Percentiles rank a stretch among this genome's conserved stretches.
Conservation (phyloP, 768 basidiomycete species). For the Tulasnella sp. region DNA sequence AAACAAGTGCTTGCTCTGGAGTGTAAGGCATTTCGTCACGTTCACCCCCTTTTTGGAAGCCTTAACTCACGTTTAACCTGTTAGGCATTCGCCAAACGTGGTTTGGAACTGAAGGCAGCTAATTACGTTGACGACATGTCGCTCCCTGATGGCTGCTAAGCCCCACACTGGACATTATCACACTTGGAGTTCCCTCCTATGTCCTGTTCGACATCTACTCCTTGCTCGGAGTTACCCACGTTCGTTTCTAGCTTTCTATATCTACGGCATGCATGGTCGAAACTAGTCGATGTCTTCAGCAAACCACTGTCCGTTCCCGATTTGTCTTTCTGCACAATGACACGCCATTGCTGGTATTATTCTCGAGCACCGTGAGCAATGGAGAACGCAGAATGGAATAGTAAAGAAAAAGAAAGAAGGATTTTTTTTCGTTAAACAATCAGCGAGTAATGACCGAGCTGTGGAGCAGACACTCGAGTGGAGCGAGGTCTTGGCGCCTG, state of each 20-base stretch:
- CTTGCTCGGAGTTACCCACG: not conserved
- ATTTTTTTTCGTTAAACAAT: too few relatives aligned
- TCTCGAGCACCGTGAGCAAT: too few relatives aligned
- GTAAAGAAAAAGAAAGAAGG: too few relatives aligned
- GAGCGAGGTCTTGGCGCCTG: not conserved
- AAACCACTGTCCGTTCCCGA: too few relatives aligned
- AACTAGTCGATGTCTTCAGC: too few relatives aligned
- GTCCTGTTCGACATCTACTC: not conserved
- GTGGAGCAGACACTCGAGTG: not conserved
- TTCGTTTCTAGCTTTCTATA: not conserved
- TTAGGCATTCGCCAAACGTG: constrained; percentile 42
- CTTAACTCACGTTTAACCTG: not conserved
- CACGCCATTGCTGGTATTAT: too few relatives aligned
- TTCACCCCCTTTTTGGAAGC: not conserved
- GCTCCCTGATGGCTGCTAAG: constrained; percentile 29
- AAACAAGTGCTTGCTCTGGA: constrained; percentile 41
- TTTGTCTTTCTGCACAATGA: too few relatives aligned
- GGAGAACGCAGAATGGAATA: too few relatives aligned
- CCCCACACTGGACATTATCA: not conserved
- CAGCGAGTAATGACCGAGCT: not conserved
- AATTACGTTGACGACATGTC: constrained; percentile 30
- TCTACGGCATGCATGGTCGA: too few relatives aligned
- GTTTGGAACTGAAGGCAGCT: constrained; percentile 39
- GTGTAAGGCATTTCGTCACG: not conserved
- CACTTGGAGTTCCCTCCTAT: not conserved